Conservation (phyloP, 192 early-diverging fungal genomes). For the Rhizophlyctis rosea region DNA sequence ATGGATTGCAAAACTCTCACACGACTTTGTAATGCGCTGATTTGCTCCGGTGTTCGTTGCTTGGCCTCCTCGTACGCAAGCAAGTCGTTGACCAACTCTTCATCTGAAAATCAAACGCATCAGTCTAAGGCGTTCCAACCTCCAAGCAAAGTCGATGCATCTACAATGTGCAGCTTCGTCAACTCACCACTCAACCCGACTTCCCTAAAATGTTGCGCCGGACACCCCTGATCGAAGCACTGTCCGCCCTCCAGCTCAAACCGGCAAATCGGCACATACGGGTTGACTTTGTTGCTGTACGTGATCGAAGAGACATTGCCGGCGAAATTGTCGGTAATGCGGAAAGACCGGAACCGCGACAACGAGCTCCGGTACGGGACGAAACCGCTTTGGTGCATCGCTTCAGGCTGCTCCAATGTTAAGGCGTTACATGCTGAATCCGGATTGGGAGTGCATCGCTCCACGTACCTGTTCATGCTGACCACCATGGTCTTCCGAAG, state of each 20-base stretch:
- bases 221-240: constrained; percentile 20
- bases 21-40: background rate
- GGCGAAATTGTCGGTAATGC: constrained; percentile 5
- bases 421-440: background rate
- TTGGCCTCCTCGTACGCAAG: background rate
- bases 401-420: background rate
- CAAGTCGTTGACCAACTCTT: background rate
- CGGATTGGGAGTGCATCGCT: background rate
- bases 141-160: no score
- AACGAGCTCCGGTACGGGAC: constrained; percentile 17
- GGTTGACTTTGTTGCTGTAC: constrained; percentile 23
- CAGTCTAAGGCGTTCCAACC: no score
- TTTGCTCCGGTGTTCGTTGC: background rate
- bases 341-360: constrained; percentile 22
- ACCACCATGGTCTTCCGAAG: background rate
- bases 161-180: no score
- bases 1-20: background rate
- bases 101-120: no score
- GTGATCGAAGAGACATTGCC: constrained; percentile 14
- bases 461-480: background rate
- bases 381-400: background rate
- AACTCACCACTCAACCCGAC: constrained; percentile 15
- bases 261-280: constrained; percentile 15
- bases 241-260: constrained; percentile 25
- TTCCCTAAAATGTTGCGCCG: constrained; percentile 22